Evolutionary conservation across 768 basidiomycete genomes (phyloP).

Genomic region (Boletus reticulatus): DNA sequence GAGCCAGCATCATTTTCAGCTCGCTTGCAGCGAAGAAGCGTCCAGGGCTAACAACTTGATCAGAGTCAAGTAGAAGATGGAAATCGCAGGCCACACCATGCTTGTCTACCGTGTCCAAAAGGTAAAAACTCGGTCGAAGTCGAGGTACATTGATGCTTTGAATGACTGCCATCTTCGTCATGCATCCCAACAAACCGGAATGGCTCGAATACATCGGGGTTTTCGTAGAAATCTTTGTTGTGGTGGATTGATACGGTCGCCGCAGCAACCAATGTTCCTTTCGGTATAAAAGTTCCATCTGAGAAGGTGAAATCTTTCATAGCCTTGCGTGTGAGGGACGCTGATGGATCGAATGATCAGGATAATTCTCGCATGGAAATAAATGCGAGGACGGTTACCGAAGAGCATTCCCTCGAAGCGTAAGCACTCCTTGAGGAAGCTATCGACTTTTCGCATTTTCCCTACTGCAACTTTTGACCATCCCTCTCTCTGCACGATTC

Average conservation of each 20-base stretch:
- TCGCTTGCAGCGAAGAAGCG: constrained; percentile 12
- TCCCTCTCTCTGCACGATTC: background rate
- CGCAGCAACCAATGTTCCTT: constrained; percentile 27
- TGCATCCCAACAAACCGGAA: constrained; percentile 19
- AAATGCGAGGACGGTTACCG: constrained; percentile 18
- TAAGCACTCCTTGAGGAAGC: constrained; percentile 28
- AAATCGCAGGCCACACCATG: constrained; percentile 1
- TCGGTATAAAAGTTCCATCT: constrained; percentile 38
- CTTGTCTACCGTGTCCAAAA: constrained; percentile 34
- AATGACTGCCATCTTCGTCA: constrained; percentile 30
- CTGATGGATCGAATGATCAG: constrained; percentile 10
- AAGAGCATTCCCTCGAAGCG: constrained; percentile 7
- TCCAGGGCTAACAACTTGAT: constrained; percentile 3
- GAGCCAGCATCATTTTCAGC: constrained; percentile 15
- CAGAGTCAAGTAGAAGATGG: background rate
- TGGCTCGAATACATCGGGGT: constrained; percentile 11
- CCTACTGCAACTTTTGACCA: constrained; percentile 13
- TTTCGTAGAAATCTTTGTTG: constrained; percentile 26
- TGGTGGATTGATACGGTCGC: constrained; percentile 20
- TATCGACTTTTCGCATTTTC: constrained; percentile 38
- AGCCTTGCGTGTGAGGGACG: constrained; percentile 32
- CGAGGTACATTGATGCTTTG: constrained; percentile 34
- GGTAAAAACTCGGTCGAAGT: constrained; percentile 31
- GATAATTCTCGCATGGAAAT: constrained; percentile 13
- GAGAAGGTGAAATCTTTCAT: constrained; percentile 34